Conservation (phyloP, 2,329 filamentous ascomycete species). For the Biscogniauxia mediterranea region DNA sequence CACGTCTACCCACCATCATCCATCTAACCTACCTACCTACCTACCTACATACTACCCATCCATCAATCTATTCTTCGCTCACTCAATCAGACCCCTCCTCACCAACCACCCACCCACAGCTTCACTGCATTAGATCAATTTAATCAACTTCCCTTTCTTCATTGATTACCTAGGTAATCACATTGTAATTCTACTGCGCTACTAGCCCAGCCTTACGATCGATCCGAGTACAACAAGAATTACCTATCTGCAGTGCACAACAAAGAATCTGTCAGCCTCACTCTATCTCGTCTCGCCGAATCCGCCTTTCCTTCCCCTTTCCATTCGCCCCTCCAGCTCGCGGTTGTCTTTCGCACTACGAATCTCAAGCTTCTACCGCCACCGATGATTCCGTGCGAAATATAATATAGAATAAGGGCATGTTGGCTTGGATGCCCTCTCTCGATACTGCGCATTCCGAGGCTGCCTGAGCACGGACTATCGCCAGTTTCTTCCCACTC, state of each 20-base stretch:
- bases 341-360: background rate
- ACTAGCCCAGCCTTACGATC: constrained; percentile 1
- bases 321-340: background rate
- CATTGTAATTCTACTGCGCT: constrained; percentile 2
- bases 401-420: constrained; percentile 7
- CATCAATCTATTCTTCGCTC: no score
- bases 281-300: background rate
- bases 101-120: background rate
- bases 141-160: background rate
- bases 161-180: no score
- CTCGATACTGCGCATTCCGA: constrained; percentile 5
- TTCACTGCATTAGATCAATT: background rate
- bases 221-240: background rate
- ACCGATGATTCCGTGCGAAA: constrained; percentile 13
- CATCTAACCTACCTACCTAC: no score
- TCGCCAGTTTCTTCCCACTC: constrained; percentile 1
- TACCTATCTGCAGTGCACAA: background rate
- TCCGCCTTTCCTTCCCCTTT: background rate
- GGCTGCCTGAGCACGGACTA: constrained; percentile 3
- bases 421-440: constrained; percentile 8
- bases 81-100: background rate
- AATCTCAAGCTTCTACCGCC: background rate
- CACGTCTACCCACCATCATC: no score
- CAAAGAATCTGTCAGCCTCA: background rate
- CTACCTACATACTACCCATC: no score